Conservation (phyloP, 768 basidiomycete genomes). For the Nevesoporus exiguus region DNA sequence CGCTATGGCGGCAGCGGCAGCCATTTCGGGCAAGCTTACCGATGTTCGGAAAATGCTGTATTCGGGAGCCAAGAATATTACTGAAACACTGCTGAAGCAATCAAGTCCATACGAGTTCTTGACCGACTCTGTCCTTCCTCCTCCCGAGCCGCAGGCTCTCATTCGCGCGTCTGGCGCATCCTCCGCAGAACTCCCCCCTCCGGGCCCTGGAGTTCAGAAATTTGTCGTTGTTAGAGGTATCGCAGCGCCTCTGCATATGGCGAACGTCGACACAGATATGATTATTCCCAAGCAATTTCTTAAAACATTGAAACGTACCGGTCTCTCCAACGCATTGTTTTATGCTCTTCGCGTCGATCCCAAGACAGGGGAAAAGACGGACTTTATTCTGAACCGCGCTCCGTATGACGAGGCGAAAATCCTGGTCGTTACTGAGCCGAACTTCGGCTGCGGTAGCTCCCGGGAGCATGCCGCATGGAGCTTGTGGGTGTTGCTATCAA, state of each 20-base stretch:
- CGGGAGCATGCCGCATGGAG: conserved; percentile 91
- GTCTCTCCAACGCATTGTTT: conserved; percentile 81
- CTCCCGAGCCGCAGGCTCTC: conserved; percentile 46
- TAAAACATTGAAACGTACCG: conserved; percentile 88
- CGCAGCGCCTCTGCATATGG: conserved; percentile 74
- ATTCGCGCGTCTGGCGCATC: conserved; percentile 33
- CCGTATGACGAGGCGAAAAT: conserved; percentile 77
- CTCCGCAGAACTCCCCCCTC: conserved; percentile 36
- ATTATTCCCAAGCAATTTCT: conserved; percentile 94
- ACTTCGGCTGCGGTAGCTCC: conserved; percentile 90
- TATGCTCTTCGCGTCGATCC: conserved; percentile 76
- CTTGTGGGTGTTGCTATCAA: conserved; percentile 47
- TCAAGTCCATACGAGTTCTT: conserved; percentile 73
- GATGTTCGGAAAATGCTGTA: conserved; percentile 79
- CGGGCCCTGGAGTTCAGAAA: conserved; percentile 51
- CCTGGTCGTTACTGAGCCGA: conserved; percentile 78
- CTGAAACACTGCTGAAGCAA: conserved; percentile 59
- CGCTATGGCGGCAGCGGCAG: conserved; percentile 91
- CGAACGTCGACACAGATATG: conserved; percentile 90
- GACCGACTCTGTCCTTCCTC: conserved; percentile 58
- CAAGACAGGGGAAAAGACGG: conserved; percentile 73
- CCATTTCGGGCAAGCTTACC: conserved; percentile 78
- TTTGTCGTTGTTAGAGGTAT: conserved; percentile 73
- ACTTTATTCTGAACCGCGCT: conserved; percentile 80
- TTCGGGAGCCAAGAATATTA: conserved; percentile 39